phyloP scores from a whole-genome alignment of 805 yeast genomes.

The Saccharomyces cerevisiae region DNA sequence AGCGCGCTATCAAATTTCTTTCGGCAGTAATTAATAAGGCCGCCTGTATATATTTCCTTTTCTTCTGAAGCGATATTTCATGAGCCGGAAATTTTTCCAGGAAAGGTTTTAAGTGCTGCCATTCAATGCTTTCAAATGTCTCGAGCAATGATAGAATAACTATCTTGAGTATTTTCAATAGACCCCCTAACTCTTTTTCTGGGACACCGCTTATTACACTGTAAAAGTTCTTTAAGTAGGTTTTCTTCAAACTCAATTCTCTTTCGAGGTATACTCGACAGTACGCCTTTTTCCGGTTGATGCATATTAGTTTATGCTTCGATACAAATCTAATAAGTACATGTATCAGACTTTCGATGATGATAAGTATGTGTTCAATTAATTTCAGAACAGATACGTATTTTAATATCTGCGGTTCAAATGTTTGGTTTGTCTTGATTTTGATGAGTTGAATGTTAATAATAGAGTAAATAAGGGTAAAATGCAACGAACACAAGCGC shows the following conservation, averaged over 20 bases:
- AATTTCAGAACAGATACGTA: background rate
- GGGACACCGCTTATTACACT: background rate
- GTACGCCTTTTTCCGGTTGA: background rate
- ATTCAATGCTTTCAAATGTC: background rate
- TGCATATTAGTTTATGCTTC: background rate
- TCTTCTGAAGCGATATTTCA: conserved; percentile 1
- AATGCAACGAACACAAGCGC: background rate
- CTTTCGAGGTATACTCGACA: background rate
- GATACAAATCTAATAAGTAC: background rate
- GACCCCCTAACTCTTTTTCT: background rate
- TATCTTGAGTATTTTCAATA: background rate
- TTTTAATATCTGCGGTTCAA: background rate
- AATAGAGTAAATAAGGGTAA: background rate
- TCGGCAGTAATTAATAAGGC: conserved; percentile 15
- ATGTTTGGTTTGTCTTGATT: background rate
- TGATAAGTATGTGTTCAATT: conserved; percentile 1
- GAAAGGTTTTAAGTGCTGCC: background rate
- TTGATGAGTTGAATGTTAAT: background rate
- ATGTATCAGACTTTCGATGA: conserved; percentile 5
- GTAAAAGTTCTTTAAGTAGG: background rate
- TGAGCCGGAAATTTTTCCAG: background rate
- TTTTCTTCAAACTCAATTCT: background rate
- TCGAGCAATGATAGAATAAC: background rate
- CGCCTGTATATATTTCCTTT: conserved; percentile 12
- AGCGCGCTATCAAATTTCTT: conserved; percentile 11